A percentile compares a stretch with the other conserved stretches of the same genome.
Evolutionary conservation across 306 rosid genomes (phyloP).

Genomic region (Citrullus mucosospermus): DNA sequence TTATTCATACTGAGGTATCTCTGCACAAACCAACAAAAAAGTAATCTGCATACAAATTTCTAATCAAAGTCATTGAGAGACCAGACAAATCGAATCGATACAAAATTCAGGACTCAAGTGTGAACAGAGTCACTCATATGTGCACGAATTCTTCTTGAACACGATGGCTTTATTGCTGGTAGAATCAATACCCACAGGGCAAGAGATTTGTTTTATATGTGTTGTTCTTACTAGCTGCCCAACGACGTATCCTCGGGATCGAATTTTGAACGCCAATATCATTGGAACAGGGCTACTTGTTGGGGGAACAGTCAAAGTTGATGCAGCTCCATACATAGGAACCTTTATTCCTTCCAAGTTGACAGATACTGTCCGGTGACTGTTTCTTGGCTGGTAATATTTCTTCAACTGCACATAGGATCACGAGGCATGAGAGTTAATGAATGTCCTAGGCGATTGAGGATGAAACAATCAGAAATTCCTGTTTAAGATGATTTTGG

Average conservation of each 20-base stretch:
- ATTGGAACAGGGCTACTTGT: slow-evolving; percentile 40
- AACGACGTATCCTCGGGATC: slow-evolving; percentile 62
- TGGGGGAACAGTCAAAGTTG: slow-evolving; percentile 26
- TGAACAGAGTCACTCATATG: slow-evolving; percentile 25
- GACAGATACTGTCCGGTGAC: slow-evolving; percentile 32
- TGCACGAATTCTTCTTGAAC: slow-evolving; percentile 57
- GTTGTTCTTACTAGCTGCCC: slow-evolving; percentile 73
- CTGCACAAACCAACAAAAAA: slow-evolving; percentile 1
- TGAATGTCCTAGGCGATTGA: not conserved
- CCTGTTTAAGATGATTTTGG: not conserved
- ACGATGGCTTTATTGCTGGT: slow-evolving; percentile 45
- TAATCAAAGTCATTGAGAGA: not conserved
- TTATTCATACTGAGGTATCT: not conserved
- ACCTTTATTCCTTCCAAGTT: slow-evolving; percentile 51
- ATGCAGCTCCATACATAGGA: slow-evolving; percentile 89
- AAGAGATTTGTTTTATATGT: slow-evolving; percentile 47
- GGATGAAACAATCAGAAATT: not conserved
- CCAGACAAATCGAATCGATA: not conserved
- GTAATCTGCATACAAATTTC: not conserved
- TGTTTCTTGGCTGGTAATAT: slow-evolving; percentile 76
- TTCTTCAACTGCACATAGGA: slow-evolving; percentile 53
- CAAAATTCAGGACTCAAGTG: not conserved
- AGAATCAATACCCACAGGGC: slow-evolving; percentile 50
- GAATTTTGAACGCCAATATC: slow-evolving; percentile 39
- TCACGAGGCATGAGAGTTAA: not conserved